Conservation (phyloP, 2,329 filamentous ascomycete genomes). For the Sporothrix variecibatus region DNA sequence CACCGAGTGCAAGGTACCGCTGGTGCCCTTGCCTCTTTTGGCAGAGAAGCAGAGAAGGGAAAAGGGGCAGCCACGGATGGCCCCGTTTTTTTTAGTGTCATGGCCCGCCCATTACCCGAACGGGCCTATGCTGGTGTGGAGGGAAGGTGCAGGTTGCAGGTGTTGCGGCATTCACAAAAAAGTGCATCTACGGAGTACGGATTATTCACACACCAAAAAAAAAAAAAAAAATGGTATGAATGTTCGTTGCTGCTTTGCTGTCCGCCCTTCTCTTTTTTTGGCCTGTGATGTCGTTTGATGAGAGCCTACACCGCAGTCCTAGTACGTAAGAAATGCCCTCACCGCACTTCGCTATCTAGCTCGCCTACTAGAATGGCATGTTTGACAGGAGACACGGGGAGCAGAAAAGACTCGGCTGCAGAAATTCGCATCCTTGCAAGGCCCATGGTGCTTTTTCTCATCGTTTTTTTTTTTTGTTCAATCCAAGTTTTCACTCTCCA, state of each 20-base stretch:
- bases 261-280: background rate
- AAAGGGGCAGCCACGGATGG: background rate
- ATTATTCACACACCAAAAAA: background rate
- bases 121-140: background rate
- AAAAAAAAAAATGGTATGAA: background rate
- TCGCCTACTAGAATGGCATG: background rate
- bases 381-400: background rate
- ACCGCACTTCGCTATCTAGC: background rate
- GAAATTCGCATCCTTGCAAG: background rate
- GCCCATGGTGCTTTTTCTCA: background rate
- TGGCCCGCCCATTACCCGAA: background rate
- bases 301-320: background rate
- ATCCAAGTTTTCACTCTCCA: background rate
- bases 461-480: background rate
- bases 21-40: background rate
- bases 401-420: conserved; percentile 1
- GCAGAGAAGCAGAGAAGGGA: background rate
- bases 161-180: background rate
- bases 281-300: background rate
- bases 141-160: background rate
- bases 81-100: conserved; percentile 9
- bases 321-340: background rate
- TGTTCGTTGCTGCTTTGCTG: background rate
- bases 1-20: conserved; percentile 6
- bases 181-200: no score